Evolutionary conservation across 176 grass and related monocot genomes (phyloP).

Genomic region (Saccharum officinarum): DNA sequence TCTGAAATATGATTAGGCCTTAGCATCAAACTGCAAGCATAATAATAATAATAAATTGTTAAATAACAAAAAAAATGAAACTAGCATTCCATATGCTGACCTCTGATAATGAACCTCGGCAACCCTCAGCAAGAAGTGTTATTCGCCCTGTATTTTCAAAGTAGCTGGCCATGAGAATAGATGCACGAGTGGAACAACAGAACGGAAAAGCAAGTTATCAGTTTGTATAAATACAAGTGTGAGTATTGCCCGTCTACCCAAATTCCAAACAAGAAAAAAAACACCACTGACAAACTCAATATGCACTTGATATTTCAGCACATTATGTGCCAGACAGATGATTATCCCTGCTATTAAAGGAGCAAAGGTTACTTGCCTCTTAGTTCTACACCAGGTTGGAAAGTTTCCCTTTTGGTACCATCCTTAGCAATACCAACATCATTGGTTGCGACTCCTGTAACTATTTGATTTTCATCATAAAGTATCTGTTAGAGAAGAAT

Average conservation of each 20-base stretch:
- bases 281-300: neutral
- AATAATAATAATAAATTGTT: neutral
- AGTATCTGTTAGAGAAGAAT: slow-evolving; percentile 74
- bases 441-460: slow-evolving; percentile 84
- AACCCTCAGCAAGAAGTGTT: slow-evolving; percentile 94
- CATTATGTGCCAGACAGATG: neutral
- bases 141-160: slow-evolving; percentile 68
- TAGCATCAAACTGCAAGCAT: slow-evolving; percentile 19
- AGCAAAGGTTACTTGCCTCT: slow-evolving; percentile 52
- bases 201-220: neutral
- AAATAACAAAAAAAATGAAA: neutral
- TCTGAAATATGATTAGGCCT: slow-evolving; percentile 38
- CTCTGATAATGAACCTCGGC: slow-evolving; percentile 97
- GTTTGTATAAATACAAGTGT: neutral
- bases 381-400: slow-evolving; percentile 89
- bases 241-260: neutral
- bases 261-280: neutral
- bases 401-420: slow-evolving; percentile 88
- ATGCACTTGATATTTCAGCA: neutral
- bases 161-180: slow-evolving; percentile 61
- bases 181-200: slow-evolving; percentile 26
- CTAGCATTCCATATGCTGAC: slow-evolving; percentile 41
- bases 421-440: slow-evolving; percentile 98
- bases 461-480: slow-evolving; percentile 83
- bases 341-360: slow-evolving; percentile 1